Base-by-base conservation (phyloP, 1,284 basidiomycete species). In the Cryptococcus sp. region DNA sequence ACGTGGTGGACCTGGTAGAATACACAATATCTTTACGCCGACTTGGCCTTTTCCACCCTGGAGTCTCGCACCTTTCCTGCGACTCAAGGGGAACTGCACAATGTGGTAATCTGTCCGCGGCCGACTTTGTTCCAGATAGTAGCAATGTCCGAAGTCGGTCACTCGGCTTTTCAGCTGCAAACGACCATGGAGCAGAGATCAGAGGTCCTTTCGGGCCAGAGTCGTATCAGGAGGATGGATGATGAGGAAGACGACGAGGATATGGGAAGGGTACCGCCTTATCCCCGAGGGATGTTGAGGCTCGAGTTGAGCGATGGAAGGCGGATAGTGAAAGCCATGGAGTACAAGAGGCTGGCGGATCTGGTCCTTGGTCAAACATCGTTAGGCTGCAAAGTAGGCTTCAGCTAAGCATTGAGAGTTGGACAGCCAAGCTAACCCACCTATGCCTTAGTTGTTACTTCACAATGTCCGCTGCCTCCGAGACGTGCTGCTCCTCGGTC, bases 291-390 rank as follows among this genome's bases (percentile, higher is more conserved):
- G 10, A 79, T 79, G 77, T 61, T 79, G 40, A 62, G 55, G 49
- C 51, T 79, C 45, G 67, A 73, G 40, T 45, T 78, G 11, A 64
- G 67, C 8, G 78, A 79, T 64, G 78, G 78, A n/a, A 65, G 64
- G 48, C 62, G 47, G 20, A 53, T 63, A 0, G 54, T 78, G 40
- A 65, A 65, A 45, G 78, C 72, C 8, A 71, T 79, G 48, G 78
- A 79, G 60, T 77, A 78, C 52, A 66, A 67, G 57, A 55, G 70
- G 27, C 61, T 77, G 10, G 55, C 50, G 0, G 70, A 54, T 10
- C 47, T 79, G 20, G 64, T 50, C 7, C 58, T 79, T 43, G 76
- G 74, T 4, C 72, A 75, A 47, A 79, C 78, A 13, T 53, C 64
- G 35, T 50, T 78, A n/a, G 78, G 78, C 2, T 65, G 60, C 27